Conservation (phyloP, 1,139 yeast species). For the Candida gigantensis region DNA sequence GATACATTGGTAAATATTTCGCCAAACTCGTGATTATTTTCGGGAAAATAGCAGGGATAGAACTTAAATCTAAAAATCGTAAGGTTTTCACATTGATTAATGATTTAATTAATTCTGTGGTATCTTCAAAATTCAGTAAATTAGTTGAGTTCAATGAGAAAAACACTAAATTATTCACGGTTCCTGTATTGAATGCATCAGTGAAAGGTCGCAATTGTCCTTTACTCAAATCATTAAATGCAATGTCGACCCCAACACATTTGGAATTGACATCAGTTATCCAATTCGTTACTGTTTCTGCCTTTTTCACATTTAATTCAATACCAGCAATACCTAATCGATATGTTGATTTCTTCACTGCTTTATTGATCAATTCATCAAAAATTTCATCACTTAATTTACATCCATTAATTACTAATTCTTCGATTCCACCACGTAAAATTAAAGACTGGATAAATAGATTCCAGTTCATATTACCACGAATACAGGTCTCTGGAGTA, state of each 20-base stretch:
- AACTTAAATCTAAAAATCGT: conserved; percentile 75
- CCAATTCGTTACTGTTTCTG: conserved; percentile 63
- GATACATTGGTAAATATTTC: conserved; percentile 64
- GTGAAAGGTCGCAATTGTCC: conserved; percentile 55
- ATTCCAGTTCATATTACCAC: conserved; percentile 78
- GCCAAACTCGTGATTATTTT: conserved; percentile 61
- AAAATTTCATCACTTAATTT: conserved; percentile 57
- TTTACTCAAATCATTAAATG: conserved; percentile 70
- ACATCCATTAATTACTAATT: conserved; percentile 80
- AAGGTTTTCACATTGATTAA: conserved; percentile 56
- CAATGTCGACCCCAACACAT: conserved; percentile 82
- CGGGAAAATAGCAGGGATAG: conserved; percentile 74
- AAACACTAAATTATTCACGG: conserved; percentile 48
- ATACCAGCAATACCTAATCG: conserved; percentile 79
- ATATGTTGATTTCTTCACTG: conserved; percentile 56
- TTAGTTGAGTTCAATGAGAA: conserved; percentile 75
- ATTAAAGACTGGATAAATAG: conserved; percentile 61
- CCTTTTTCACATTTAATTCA: conserved; percentile 59
- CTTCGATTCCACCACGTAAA: conserved; percentile 74
- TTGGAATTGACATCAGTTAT: conserved; percentile 50
- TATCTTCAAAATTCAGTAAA: conserved; percentile 54
- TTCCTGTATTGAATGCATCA: conserved; percentile 34
- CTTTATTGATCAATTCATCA: conserved; percentile 50
- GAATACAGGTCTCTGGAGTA: conserved; percentile 39
- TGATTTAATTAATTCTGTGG: conserved; percentile 51